phyloP scores from a whole-genome alignment of 1,139 yeast species.

The Yamadazyma diddensiae region DNA sequence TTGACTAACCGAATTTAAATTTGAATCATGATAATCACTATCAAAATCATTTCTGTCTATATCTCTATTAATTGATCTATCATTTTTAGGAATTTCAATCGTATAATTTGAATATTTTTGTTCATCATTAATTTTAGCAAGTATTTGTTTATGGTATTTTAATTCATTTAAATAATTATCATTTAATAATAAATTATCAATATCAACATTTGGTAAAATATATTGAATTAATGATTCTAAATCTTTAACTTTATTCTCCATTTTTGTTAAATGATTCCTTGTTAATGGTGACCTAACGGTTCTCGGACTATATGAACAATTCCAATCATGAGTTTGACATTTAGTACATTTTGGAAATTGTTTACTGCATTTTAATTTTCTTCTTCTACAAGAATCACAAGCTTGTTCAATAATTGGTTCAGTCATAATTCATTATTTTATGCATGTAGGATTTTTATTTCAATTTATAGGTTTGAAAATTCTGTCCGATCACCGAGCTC shows the following conservation, averaged over 20 bases:
- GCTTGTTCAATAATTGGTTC: slow-evolving; percentile 41
- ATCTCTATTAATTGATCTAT: too few species aligned
- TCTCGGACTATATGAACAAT: slow-evolving; percentile 74
- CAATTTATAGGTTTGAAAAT: slow-evolving; percentile 5
- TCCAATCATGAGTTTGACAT: slow-evolving; percentile 70
- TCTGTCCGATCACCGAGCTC: slow-evolving; percentile 15
- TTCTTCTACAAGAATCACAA: slow-evolving; percentile 58
- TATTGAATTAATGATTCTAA: slow-evolving; percentile 52
- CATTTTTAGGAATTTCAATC: too few species aligned
- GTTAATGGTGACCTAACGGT: slow-evolving; percentile 79
- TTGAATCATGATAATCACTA: too few species aligned
- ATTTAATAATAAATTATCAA: slow-evolving; percentile 24
- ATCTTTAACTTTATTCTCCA: slow-evolving; percentile 59
- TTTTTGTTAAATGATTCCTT: slow-evolving; percentile 73
- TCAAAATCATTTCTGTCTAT: too few species aligned
- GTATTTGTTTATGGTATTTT: slow-evolving; percentile 15
- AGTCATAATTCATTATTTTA: slow-evolving; percentile 2
- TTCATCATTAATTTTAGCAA: not conserved
- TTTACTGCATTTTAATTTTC: slow-evolving; percentile 57
- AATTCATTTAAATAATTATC: slow-evolving; percentile 23
- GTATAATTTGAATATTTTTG: too few species aligned
- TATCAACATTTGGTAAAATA: slow-evolving; percentile 29
- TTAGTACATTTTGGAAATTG: slow-evolving; percentile 75
- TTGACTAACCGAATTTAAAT: slow-evolving; percentile 21
- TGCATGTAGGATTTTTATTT: slow-evolving; percentile 3